Conservation (phyloP, 768 basidiomycete species). For the Suillus fuscotomentosus region DNA sequence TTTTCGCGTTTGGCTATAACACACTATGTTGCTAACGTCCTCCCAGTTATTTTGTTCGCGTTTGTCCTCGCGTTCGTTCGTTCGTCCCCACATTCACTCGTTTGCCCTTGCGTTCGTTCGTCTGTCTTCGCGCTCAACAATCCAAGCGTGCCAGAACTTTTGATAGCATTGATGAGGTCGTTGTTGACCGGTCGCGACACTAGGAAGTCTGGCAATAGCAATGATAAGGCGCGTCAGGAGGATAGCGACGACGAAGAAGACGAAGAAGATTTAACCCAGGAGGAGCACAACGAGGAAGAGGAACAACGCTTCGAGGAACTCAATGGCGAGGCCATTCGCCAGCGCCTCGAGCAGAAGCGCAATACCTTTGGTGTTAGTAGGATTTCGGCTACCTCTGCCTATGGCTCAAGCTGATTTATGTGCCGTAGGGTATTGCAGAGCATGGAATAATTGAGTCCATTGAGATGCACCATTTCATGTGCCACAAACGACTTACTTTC, state of each 20-base stretch:
- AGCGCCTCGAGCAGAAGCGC: slow-evolving; percentile 45
- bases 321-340: slow-evolving; percentile 54
- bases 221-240: slow-evolving; percentile 27
- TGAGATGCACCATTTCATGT: slow-evolving; percentile 95
- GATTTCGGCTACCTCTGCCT: slow-evolving; percentile 40
- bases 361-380: slow-evolving; percentile 40
- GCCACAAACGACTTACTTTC: slow-evolving; percentile 82
- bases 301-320: slow-evolving; percentile 67
- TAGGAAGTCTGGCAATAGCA: slow-evolving; percentile 34
- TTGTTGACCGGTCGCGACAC: slow-evolving; percentile 13
- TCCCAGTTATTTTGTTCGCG: background rate
- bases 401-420: background rate
- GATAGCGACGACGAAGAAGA: slow-evolving; percentile 32
- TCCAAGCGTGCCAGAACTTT: slow-evolving; percentile 46
- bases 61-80: too few species aligned
- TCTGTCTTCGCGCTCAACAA: slow-evolving; percentile 26
- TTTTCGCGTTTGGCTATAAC: too few species aligned
- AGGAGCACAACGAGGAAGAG: slow-evolving; percentile 46
- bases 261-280: slow-evolving; percentile 35
- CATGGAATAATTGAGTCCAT: slow-evolving; percentile 86
- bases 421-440: slow-evolving; percentile 68
- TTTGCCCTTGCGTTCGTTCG: too few species aligned
- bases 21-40: too few species aligned
- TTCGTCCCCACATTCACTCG: too few species aligned
- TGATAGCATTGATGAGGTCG: slow-evolving; percentile 35